These are phyloP conservation scores for Pseudohyphozyma bogoriensis DNA, from an alignment of 768 basidiomycete genomes.

Conservation along the genomic window DNA sequence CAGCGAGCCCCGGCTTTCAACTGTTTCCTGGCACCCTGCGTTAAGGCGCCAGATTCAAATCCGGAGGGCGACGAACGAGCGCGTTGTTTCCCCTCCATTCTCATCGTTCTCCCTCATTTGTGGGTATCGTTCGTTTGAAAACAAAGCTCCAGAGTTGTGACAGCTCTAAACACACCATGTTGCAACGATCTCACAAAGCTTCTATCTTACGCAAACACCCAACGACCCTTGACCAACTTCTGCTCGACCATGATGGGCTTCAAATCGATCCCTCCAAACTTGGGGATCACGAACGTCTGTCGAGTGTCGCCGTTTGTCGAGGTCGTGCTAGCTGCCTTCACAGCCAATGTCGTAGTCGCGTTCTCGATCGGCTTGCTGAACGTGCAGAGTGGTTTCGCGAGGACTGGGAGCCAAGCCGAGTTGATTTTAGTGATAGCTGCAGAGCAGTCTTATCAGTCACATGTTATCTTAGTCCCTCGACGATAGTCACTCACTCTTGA, in stretches of 20 bases:
- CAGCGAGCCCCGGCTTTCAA: too few species aligned
- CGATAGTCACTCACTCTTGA: constrained; percentile 74
- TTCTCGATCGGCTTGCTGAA: constrained; percentile 42
- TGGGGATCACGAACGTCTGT: constrained; percentile 63
- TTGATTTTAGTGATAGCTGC: constrained; percentile 75
- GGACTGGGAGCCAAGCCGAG: constrained; percentile 69
- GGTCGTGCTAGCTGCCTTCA: constrained; percentile 9
- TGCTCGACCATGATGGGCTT: constrained; percentile 54
- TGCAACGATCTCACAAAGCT: too few species aligned
- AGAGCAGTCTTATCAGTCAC: background rate
- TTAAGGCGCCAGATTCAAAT: too few species aligned
- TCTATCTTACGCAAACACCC: constrained; percentile 36
- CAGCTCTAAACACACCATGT: too few species aligned
- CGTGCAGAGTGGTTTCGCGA: constrained; percentile 73
- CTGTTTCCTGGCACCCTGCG: too few species aligned
- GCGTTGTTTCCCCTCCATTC: too few species aligned
- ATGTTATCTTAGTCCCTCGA: too few species aligned
- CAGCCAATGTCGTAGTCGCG: background rate
- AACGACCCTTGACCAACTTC: constrained; percentile 37
- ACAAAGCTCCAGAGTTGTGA: too few species aligned
- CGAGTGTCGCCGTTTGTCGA: constrained; percentile 42
- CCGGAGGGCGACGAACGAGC: too few species aligned
- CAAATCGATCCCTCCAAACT: constrained; percentile 77
- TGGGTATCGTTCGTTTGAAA: too few species aligned
- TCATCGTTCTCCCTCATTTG: too few species aligned